Conservation (phyloP, 225 moss, liverwort and hornwort species). For the Pseudoscleropodium purum region DNA sequence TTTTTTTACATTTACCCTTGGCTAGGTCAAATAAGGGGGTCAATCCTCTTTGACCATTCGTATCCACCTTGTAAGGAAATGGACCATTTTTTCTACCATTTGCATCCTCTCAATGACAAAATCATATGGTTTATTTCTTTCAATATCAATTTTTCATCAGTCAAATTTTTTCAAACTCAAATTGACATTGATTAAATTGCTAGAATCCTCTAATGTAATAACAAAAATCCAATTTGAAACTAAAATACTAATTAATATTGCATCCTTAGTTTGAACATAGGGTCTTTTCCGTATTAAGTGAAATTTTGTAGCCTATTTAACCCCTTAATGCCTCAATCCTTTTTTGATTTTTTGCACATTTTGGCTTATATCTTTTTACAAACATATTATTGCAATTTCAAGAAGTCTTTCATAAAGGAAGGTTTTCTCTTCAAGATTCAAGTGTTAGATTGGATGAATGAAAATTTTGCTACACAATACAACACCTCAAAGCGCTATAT, state of each 20-base stretch:
- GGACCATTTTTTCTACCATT: fast-evolving
- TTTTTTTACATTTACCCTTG: too few relatives aligned
- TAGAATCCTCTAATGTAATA: not conserved
- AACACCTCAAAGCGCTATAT: too few relatives aligned
- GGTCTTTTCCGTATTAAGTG: fast-evolving
- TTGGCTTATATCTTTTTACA: too few relatives aligned
- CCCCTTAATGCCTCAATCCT: too few relatives aligned
- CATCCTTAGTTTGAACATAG: not conserved
- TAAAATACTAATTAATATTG: not conserved
- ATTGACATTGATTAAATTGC: not conserved
- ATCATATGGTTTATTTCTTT: too few relatives aligned
- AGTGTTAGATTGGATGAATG: too few relatives aligned
- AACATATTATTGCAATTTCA: too few relatives aligned
- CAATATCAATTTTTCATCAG: fast-evolving
- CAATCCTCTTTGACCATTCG: not conserved
- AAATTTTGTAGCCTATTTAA: not conserved
- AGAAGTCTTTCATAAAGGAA: too few relatives aligned
- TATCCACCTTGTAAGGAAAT: not conserved
- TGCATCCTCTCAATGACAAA: not conserved
- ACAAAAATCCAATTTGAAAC: not conserved
- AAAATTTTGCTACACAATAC: too few relatives aligned
- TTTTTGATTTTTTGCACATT: too few relatives aligned
- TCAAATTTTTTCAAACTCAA: not conserved
- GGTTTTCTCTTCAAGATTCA: too few relatives aligned
- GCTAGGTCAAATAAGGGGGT: too few relatives aligned